A percentile compares a stretch with the other conserved stretches of the same genome.
These are phyloP conservation scores for Chlorella vulgaris DNA, from an alignment of 139 green algal species.

Conservation along the genomic window DNA sequence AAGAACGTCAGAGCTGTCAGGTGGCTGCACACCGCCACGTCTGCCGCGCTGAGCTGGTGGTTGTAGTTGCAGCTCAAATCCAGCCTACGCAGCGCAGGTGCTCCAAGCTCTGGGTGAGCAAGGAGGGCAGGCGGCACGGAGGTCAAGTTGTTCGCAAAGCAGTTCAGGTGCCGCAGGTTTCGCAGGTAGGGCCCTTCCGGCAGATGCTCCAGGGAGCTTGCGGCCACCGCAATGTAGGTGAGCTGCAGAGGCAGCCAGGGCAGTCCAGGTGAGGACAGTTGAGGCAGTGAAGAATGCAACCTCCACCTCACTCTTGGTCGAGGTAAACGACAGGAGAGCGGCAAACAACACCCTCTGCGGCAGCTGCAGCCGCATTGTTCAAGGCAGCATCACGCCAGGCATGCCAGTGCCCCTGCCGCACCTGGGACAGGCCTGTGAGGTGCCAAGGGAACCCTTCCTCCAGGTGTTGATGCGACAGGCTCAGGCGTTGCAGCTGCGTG, in stretches of 20 bases:
- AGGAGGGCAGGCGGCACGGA: background rate
- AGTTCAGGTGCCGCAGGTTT: background rate
- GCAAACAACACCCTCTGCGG: too few relatives aligned
- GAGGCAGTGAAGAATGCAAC: too few relatives aligned
- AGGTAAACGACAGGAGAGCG: too few relatives aligned
- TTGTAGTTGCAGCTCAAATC: background rate
- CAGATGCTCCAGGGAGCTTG: background rate
- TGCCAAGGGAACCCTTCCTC: background rate
- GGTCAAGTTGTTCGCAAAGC: slow-evolving; percentile 18
- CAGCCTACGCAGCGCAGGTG: background rate
- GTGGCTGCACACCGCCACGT: background rate
- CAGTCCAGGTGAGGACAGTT: background rate
- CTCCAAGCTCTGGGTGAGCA: background rate
- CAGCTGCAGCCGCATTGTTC: background rate
- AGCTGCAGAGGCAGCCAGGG: background rate
- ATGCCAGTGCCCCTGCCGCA: background rate
- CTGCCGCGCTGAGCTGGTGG: background rate
- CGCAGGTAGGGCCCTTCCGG: slow-evolving; percentile 6
- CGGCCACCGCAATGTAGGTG: slow-evolving; percentile 1
- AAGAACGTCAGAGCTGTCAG: background rate
- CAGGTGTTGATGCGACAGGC: slow-evolving; percentile 9
- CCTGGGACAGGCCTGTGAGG: background rate
- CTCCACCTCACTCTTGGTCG: background rate
- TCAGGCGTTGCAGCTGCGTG: background rate
- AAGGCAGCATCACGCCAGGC: background rate